Evolutionary conservation across 495 filamentous ascomycete species (phyloP).

Genomic region (Bacidia gigantensis): DNA sequence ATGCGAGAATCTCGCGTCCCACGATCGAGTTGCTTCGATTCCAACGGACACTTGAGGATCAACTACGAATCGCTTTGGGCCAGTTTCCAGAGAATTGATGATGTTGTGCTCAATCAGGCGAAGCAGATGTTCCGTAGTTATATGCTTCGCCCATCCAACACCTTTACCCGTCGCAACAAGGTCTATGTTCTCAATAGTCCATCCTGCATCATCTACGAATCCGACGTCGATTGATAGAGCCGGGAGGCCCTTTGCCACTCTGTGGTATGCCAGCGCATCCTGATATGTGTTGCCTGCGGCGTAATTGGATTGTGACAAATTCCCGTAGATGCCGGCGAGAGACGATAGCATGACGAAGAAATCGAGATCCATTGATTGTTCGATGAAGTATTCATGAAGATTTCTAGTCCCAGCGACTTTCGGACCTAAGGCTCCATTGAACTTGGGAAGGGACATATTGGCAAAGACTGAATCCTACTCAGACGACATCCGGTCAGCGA

Average conservation of each 20-base stretch:
- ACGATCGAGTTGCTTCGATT: neutral
- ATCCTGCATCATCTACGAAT: constrained; percentile 8
- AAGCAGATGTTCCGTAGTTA: constrained; percentile 18
- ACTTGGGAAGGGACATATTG: constrained; percentile 32
- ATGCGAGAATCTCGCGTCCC: constrained; percentile 3
- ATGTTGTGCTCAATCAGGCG: constrained; percentile 23
- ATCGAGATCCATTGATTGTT: constrained; percentile 29
- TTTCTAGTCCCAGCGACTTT: constrained; percentile 40
- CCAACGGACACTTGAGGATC: constrained; percentile 2
- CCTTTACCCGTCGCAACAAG: neutral
- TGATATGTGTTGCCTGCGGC: constrained; percentile 49
- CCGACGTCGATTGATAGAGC: constrained; percentile 17
- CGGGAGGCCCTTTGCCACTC: constrained; percentile 16
- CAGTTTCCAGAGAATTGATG: constrained; percentile 18
- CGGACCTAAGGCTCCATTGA: constrained; percentile 22
- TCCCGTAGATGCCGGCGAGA: constrained; percentile 44
- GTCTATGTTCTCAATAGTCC: constrained; percentile 5
- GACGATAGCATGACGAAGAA: constrained; percentile 58
- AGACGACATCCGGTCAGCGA: too few relatives aligned
- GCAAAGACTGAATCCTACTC: constrained; percentile 27
- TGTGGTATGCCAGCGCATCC: constrained; percentile 29
- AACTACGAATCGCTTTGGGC: neutral
- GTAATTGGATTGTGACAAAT: constrained; percentile 48
- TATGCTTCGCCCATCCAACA: neutral
- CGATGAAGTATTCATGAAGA: constrained; percentile 28